Evolutionary conservation across 2,329 filamentous ascomycete genomes (phyloP), one percentile per base, ranked within the genome.

Genomic region (Trichoderma cornu-damae): DNA sequence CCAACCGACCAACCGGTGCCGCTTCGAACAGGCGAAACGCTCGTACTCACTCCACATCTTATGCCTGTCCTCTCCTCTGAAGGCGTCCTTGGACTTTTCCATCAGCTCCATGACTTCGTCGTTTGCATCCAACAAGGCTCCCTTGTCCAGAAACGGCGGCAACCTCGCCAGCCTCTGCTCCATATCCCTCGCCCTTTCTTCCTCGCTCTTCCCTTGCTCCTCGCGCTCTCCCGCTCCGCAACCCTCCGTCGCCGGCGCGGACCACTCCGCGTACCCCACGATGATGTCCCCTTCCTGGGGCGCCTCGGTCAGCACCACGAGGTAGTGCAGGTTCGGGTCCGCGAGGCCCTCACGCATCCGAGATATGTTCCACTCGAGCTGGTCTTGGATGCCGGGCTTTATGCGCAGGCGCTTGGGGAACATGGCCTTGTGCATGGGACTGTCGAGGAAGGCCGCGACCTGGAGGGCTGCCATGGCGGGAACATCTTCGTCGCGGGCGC

Each of bases 21-120:
- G 5, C 9, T 30, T 30, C 28, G 5, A 2, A 30, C 28, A 30
- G 9, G 8, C 6, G 9, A 6, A 30, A 30, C 28, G 34, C 40
- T 8, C 26, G 14, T 24, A 56, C 60, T 58, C 11, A 60, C 60
- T 61, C 60, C 60, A 61, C 60, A 60, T 61, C 28, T 57, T 37
- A 11, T 55, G 28, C 16, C 53, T 26, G 3, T 53, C 30, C 35
- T 53, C 37, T 3, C 46, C 55, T 20, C 35, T 14, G 18, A 56
- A 60, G 2, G 50, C 54, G 9, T 38, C 48, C 26, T 52, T 46
- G 18, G 37, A 46, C n/a, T 48, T 44, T 30, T 56, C 55, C 35
- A 61, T 49, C 40, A 61, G 22, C 49, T 60, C 37, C 49, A 44
- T 53, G 9, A 61, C 50, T 30, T 60, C 58, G 8, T 47, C 47